Conservation (phyloP, 2,329 filamentous ascomycete genomes). For the Fusarium redolens region DNA sequence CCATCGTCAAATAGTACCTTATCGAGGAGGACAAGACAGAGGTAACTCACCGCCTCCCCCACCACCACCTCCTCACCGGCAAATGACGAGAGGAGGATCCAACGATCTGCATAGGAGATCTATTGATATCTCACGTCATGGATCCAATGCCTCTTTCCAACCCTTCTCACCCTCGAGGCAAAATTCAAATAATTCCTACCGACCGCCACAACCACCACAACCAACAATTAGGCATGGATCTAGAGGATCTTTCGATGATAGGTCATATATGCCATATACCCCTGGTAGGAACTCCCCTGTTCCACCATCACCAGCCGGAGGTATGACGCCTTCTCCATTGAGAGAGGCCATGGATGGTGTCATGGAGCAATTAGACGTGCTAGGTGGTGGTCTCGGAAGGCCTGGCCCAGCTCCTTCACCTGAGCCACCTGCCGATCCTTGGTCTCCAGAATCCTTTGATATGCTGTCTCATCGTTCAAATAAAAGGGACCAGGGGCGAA, state of each 20-base stretch:
- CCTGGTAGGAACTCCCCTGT: slow-evolving; percentile 71
- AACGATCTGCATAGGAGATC: slow-evolving; percentile 52
- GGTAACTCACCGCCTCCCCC: slow-evolving; percentile 79
- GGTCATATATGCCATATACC: slow-evolving; percentile 54
- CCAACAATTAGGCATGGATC: slow-evolving; percentile 37
- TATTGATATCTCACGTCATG: slow-evolving; percentile 49
- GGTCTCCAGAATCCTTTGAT: slow-evolving; percentile 91
- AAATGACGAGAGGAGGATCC: slow-evolving; percentile 59
- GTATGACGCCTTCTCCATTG: slow-evolving; percentile 88
- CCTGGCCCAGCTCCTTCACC: slow-evolving; percentile 66
- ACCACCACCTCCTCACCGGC: slow-evolving; percentile 85
- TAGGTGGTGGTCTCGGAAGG: slow-evolving; percentile 63
- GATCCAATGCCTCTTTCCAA: slow-evolving; percentile 51
- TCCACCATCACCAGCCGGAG: slow-evolving; percentile 74
- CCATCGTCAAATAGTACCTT: slow-evolving; percentile 39
- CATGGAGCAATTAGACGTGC: slow-evolving; percentile 92
- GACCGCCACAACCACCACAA: slow-evolving; percentile 32
- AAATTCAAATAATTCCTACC: slow-evolving; percentile 55
- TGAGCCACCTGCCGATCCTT: slow-evolving; percentile 74
- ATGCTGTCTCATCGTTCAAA: slow-evolving; percentile 54
- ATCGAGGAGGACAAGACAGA: slow-evolving; percentile 47
- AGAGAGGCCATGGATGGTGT: slow-evolving; percentile 98
- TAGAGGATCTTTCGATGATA: slow-evolving; percentile 48
- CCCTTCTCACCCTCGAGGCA: slow-evolving; percentile 49
- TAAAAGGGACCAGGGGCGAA: slow-evolving; percentile 42